Evolutionary conservation across 352 stramenopile genomes (phyloP).

Genomic region (Pythium folliculosum): DNA sequence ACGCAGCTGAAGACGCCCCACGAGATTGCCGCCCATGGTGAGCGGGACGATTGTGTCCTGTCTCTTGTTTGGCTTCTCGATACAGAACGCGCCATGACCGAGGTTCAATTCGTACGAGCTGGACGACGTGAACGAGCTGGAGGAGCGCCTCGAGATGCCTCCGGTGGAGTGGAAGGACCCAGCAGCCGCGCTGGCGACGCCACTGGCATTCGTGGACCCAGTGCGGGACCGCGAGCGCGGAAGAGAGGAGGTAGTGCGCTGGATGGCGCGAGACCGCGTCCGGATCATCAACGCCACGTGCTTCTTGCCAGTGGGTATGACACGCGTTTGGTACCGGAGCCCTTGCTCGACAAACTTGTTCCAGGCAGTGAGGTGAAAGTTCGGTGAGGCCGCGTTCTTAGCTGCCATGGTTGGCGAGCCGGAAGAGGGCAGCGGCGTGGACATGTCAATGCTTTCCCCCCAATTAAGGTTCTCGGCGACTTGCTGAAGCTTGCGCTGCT

Average conservation of each 20-base stretch:
- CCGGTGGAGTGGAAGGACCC: constrained; percentile 5
- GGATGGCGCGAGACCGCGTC: constrained; percentile 31
- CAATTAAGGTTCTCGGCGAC: constrained; percentile 75
- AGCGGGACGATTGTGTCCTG: constrained; percentile 57
- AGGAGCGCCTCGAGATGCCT: not conserved
- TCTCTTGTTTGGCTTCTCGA: constrained; percentile 49
- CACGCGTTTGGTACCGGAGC: constrained; percentile 63
- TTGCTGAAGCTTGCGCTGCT: constrained; percentile 79
- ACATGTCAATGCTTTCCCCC: constrained; percentile 31
- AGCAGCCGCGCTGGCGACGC: not conserved
- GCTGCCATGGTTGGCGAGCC: constrained; percentile 9
- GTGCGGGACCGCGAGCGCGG: constrained; percentile 13
- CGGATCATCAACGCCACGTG: constrained; percentile 57
- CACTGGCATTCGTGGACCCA: not conserved
- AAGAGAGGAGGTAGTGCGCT: constrained; percentile 25
- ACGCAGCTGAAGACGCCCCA: constrained; percentile 58
- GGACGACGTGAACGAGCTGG: constrained; percentile 37
- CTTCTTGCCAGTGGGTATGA: constrained; percentile 48
- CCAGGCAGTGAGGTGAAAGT: constrained; percentile 74
- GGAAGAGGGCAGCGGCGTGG: constrained; percentile 26
- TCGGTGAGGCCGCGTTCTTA: constrained; percentile 52
- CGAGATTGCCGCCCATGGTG: constrained; percentile 61
- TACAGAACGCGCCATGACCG: constrained; percentile 69
- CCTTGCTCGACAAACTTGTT: constrained; percentile 71
- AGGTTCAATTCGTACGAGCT: constrained; percentile 47